phyloP scores from a whole-genome alignment of 768 basidiomycete species.

The Lactarius quietus region DNA sequence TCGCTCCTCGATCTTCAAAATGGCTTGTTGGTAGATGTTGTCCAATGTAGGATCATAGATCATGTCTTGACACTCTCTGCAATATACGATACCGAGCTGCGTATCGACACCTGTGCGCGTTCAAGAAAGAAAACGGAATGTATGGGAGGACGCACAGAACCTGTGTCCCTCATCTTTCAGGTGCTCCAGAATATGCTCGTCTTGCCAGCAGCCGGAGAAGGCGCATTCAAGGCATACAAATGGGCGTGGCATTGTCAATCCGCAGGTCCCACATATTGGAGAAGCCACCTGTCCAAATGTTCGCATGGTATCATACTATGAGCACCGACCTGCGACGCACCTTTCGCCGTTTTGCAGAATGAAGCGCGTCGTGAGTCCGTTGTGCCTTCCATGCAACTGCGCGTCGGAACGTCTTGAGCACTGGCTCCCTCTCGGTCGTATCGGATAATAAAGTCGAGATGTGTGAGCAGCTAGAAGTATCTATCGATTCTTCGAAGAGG shows the following conservation, averaged over 20 bases:
- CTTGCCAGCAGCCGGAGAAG: slow-evolving; percentile 66
- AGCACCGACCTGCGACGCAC: slow-evolving; percentile 36
- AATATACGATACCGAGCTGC: slow-evolving; percentile 71
- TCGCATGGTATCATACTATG: background rate
- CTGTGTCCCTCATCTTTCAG: slow-evolving; percentile 53
- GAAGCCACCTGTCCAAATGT: slow-evolving; percentile 42
- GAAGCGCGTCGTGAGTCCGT: slow-evolving; percentile 43
- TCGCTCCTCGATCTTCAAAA: slow-evolving; percentile 57
- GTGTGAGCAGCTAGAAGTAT: slow-evolving; percentile 38
- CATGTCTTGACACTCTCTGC: slow-evolving; percentile 70
- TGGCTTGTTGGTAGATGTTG: slow-evolving; percentile 40
- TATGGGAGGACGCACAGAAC: slow-evolving; percentile 52
- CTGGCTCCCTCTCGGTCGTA: slow-evolving; percentile 27
- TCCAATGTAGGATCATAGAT: slow-evolving; percentile 58
- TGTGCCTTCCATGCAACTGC: slow-evolving; percentile 54
- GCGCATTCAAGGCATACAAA: slow-evolving; percentile 72
- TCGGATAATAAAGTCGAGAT: slow-evolving; percentile 39
- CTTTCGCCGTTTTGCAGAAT: slow-evolving; percentile 61
- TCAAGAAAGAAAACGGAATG: background rate
- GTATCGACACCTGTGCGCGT: slow-evolving; percentile 60
- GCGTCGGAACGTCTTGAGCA: slow-evolving; percentile 50
- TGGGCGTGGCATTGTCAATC: slow-evolving; percentile 53
- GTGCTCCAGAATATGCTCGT: slow-evolving; percentile 55
- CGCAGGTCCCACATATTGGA: slow-evolving; percentile 64
- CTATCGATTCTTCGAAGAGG: slow-evolving; percentile 13